Percentiles rank a stretch among this genome's conserved stretches.
Conservation (phyloP, 2,329 filamentous ascomycete species). For the Aspergillus versicolor region DNA sequence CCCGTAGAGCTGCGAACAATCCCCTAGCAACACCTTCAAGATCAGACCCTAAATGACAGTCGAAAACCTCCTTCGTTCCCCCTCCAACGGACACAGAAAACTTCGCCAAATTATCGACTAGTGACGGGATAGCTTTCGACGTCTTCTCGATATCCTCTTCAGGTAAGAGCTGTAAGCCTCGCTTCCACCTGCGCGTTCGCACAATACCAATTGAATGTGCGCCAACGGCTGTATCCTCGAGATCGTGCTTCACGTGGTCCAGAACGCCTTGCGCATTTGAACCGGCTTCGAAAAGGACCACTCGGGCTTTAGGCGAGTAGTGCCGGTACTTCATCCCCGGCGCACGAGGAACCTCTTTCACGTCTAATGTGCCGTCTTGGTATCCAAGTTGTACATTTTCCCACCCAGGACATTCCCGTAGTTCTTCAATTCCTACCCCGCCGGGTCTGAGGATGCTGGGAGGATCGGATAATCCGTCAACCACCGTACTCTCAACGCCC, state of each 20-base stretch:
- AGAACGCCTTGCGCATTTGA: constrained; percentile 28
- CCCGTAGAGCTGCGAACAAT: constrained; percentile 81
- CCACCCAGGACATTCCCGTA: constrained; percentile 76
- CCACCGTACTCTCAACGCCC: constrained; percentile 94
- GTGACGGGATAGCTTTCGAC: constrained; percentile 22
- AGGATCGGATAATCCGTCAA: constrained; percentile 80
- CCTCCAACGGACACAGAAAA: constrained; percentile 30
- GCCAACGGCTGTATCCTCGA: constrained; percentile 30
- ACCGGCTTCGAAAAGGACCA: constrained; percentile 74
- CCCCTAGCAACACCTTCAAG: constrained; percentile 77
- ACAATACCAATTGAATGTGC: constrained; percentile 40
- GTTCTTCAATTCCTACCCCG: constrained; percentile 77
- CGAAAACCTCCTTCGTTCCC: constrained; percentile 51
- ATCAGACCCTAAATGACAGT: constrained; percentile 70
- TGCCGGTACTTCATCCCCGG: constrained; percentile 99
- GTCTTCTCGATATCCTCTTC: constrained; percentile 23
- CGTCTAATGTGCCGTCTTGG: constrained; percentile 69
- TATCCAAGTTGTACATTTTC: constrained; percentile 75
- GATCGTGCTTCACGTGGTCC: constrained; percentile 33
- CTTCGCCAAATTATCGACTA: constrained; percentile 26
- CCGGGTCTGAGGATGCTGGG: constrained; percentile 83
- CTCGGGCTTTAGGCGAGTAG: constrained; percentile 86
- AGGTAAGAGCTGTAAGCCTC: constrained; percentile 28
- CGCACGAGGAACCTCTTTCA: constrained; percentile 68
- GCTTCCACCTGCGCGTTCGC: constrained; percentile 37